These are phyloP conservation scores for Parmelia sp. DNA, from an alignment of 495 filamentous ascomycete species.

Conservation along the genomic window DNA sequence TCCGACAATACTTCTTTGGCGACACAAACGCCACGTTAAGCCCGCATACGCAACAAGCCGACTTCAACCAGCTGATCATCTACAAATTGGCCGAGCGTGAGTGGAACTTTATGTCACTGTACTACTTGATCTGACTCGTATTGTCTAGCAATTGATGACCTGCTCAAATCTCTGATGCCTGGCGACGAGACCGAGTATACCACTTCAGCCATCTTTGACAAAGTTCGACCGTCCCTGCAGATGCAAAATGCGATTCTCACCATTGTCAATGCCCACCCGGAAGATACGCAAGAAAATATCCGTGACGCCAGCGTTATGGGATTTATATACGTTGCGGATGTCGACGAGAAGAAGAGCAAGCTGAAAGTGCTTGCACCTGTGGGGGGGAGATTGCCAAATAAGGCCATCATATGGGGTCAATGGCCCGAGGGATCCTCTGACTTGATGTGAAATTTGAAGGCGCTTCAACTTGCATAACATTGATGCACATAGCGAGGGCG, in stretches of 20 bases:
- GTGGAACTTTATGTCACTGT: conserved; percentile 5
- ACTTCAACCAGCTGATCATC: conserved; percentile 64
- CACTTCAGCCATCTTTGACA: conserved; percentile 47
- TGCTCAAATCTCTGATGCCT: conserved; percentile 41
- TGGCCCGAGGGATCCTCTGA: conserved; percentile 49
- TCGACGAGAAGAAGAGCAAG: conserved; percentile 77
- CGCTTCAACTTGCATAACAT: background rate
- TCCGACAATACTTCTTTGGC: conserved; percentile 93
- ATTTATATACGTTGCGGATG: conserved; percentile 84
- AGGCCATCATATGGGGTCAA: conserved; percentile 63
- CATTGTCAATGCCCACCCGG: conserved; percentile 63
- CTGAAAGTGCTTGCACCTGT: conserved; percentile 77
- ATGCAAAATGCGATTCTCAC: conserved; percentile 71
- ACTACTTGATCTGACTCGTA: background rate
- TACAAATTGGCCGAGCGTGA: conserved; percentile 56
- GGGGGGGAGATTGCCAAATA: conserved; percentile 66
- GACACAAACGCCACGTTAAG: conserved; percentile 67
- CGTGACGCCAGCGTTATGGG: conserved; percentile 83
- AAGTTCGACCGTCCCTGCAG: conserved; percentile 48
- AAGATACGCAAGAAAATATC: conserved; percentile 62
- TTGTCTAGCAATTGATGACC: conserved; percentile 28
- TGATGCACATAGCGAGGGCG: conserved; percentile 14
- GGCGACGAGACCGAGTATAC: conserved; percentile 40
- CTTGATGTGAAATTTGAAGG: conserved; percentile 38
- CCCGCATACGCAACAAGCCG: conserved; percentile 73